Base-by-base conservation (phyloP, 768 basidiomycete species). In the Kwoniella europaea region DNA sequence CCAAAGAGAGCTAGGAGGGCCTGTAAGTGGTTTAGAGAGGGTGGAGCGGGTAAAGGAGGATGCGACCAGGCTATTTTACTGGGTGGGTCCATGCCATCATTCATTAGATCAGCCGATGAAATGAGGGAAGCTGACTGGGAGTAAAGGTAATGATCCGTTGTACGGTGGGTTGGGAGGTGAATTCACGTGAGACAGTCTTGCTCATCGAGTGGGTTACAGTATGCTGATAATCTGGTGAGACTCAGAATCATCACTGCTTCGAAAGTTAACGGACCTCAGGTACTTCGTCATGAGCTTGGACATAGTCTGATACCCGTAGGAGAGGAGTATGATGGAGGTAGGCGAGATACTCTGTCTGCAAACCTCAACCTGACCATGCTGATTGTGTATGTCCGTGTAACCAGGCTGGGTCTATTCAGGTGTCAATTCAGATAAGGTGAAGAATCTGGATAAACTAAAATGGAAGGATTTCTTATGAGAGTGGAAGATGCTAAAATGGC, bases 131-230 rank as follows among this genome's bases (percentile, higher is more conserved):
- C 43, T 41, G 52, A 61, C 42, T 24, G 10, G 10, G 10, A n/a
- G 24, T 6, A 12, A 22, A 76, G 79, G 79, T 9, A 82, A 83
- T 63, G 79, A 82, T 62, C 75, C 76, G 29, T 65, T 81, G 2
- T 83, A 82, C 59, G 82, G 82, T 16, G 83, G 82, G 10, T 71
- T 84, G 1, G 82, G 82, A 10, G 82, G 82, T 35, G 80, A 81
- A 42, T 82, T 81, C 62, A 84, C 82, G 77, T 82, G 62, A 67
- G 81, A 15, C 22, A 15, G 42, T 42, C 16, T 22, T 18, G 22
- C 44, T 43, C 9, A 4, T 18, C 24, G 15, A 63, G 56, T n/a
- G 27, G 52, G 56, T 55, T 54, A 65, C 57, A 68, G 56, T 46
- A 46, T 10, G 16, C 13, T 15, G 46, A 29, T 9, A 43, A 27